Percentiles rank a stretch among this genome's conserved stretches.
Conservation (phyloP, 306 rosid species). For the Cucumis melo region DNA sequence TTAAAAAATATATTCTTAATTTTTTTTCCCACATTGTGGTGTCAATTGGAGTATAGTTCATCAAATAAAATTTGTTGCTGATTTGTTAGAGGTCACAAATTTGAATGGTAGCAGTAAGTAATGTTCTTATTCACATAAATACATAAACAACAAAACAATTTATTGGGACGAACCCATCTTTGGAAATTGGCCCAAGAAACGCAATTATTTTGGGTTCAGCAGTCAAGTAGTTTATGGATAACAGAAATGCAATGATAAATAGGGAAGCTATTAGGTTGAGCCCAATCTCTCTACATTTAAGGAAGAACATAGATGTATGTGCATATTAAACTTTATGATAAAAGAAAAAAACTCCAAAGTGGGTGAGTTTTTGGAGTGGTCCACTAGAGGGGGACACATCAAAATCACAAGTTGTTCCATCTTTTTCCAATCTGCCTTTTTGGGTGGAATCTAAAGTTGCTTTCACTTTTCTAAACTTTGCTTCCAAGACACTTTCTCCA, state of each 20-base stretch:
- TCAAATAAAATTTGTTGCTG: no score
- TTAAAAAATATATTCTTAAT: no score
- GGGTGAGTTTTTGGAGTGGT: not conserved
- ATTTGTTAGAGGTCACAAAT: no score
- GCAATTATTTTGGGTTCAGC: not conserved
- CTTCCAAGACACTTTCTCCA: not conserved
- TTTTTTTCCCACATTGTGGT: not conserved
- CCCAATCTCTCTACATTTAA: not conserved
- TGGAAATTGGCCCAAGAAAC: not conserved
- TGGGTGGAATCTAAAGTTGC: conserved; percentile 15
- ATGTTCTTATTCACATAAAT: no score
- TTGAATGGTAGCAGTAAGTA: no score
- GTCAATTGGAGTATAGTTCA: no score
- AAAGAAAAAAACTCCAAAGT: not conserved
- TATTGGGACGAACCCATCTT: not conserved
- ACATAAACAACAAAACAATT: no score
- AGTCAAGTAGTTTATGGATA: no score
- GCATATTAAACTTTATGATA: no score
- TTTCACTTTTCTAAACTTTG: conserved; percentile 8
- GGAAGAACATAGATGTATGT: not conserved
- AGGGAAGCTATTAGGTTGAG: not conserved
- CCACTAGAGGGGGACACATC: not conserved
- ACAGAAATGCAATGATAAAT: not conserved
- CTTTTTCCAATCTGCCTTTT: conserved; percentile 11
- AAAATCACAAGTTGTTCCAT: not conserved